Base-by-base conservation (phyloP, 495 filamentous ascomycete genomes). In the Sordaria brevicollis region DNA sequence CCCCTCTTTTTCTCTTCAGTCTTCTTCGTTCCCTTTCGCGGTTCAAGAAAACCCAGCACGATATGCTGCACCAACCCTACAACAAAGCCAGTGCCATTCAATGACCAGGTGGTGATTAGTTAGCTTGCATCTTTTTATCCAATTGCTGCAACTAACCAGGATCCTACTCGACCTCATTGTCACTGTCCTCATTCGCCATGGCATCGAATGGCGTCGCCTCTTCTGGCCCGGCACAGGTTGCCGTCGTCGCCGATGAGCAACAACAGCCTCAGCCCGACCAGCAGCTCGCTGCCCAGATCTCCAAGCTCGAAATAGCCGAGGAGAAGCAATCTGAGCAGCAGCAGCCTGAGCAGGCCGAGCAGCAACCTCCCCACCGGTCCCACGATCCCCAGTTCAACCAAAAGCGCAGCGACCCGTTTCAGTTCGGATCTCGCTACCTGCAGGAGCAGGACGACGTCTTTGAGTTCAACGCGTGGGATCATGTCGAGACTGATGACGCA, bases 391-490 rank as follows among this genome's bases (percentile, higher is more conserved):
- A 84, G 66, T 79, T 86, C 74, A 90, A 88, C 76, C 83, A 89
- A 79, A 99, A 98, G 83, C 86, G 92, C 69, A 91, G 78, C 76
- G 92, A 96, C 73, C 96, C 95, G 37, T 99, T 99, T 81, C 89
- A 93, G 80, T 99, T 99, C 79, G 95, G 95, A 68, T 94, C 92
- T 11, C 93, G 95, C 65, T 89, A 86, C 73, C 89, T 99, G 41
- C 87, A 90, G 71, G 81, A 93, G 74, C 86, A 88, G 73, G 92
- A 96, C 80, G 86, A 97, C 75, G 89, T 96, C 73, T 98, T 91
- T 82, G 90, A 94, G 76, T 94, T 93, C 88, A 99, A 99, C 79
- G 95, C 95, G 41, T 99, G 95, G 95, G 95, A 99, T 80, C 94
- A 98, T 76, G 95, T 98, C 75, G 89, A 91, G 74, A 90, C 93